A percentile compares a stretch with the other conserved stretches of the same genome.
phyloP scores from a whole-genome alignment of 1,139 yeast genomes.

The Magnusiomyces suaveolens region DNA sequence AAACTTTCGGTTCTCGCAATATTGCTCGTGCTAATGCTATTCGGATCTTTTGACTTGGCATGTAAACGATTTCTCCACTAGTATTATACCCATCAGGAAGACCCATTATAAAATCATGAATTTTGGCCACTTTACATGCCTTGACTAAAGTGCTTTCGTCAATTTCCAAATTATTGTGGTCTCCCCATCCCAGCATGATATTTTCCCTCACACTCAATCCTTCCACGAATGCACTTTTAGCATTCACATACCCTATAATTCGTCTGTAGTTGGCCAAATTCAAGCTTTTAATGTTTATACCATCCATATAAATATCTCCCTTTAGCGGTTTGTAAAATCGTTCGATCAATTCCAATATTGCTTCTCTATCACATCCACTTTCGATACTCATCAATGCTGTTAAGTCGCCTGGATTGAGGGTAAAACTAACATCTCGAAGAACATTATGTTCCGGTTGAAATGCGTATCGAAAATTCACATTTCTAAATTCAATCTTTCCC shows the following conservation, averaged over 20 bases:
- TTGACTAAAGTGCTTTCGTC: slow-evolving; percentile 48
- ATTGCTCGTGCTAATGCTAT: slow-evolving; percentile 69
- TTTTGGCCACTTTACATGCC: slow-evolving; percentile 70
- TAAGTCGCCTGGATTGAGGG: slow-evolving; percentile 67
- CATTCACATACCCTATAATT: slow-evolving; percentile 33
- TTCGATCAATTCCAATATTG: slow-evolving; percentile 68
- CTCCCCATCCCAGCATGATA: slow-evolving; percentile 47
- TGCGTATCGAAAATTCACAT: slow-evolving; percentile 70
- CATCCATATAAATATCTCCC: slow-evolving; percentile 66
- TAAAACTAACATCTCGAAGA: slow-evolving; percentile 55
- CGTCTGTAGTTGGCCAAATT: slow-evolving; percentile 64
- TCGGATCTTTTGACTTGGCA: slow-evolving; percentile 28
- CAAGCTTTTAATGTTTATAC: slow-evolving; percentile 54
- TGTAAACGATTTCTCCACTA: slow-evolving; percentile 36
- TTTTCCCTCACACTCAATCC: slow-evolving; percentile 70
- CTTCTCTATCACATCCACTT: slow-evolving; percentile 84
- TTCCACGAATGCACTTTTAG: slow-evolving; percentile 7
- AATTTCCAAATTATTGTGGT: slow-evolving; percentile 37
- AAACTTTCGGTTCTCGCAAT: slow-evolving; percentile 57
- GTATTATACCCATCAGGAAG: slow-evolving; percentile 83
- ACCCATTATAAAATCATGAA: slow-evolving; percentile 62
- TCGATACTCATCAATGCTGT: slow-evolving; percentile 87
- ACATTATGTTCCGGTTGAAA: slow-evolving; percentile 67
- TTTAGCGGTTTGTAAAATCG: slow-evolving; percentile 66
- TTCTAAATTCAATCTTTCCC: slow-evolving; percentile 53